Base-by-base conservation (phyloP, 1,139 yeast genomes). In the Pichia sp. region DNA sequence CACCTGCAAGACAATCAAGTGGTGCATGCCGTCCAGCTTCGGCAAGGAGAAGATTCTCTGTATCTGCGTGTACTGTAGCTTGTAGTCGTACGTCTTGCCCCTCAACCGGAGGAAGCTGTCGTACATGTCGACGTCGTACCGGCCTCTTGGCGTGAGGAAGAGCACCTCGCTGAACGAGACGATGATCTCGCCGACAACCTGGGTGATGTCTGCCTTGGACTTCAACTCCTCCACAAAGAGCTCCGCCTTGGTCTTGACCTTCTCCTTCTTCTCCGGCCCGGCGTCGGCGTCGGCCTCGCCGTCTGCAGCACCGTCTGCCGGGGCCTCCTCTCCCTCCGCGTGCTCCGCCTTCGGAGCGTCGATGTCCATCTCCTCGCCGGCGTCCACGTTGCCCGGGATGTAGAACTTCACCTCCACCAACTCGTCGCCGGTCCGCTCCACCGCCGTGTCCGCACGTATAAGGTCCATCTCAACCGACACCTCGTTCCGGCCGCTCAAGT, bases 41-140 rank as follows among this genome's bases (percentile, higher is more conserved):
- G 99, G 99, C 61, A 93, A 78, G 23, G 96, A 83, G 64, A 93
- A 93, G 51, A 93, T 83, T 66, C 97, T 79, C 71, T 92, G 97
- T 61, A 93, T 86, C 68, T 90, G 95, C 66, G 85, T 80, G 72
- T 89, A 93, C 69, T 89, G 97, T 57, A 95, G 81, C 73, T 93
- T 95, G 78, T 93, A 95, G 71, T 93, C 99, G 72, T 95, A 93
- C 3, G 99, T 93, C 73, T 93, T 93, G 71, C 99, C 99, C 67
- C 99, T 85, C 56, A 93, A 78, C 70, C 99, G 84, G 72, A 95
- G 81, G 47, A 95, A 88, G 31, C 83, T 81, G 47, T 90, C 85
- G 72, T 89, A 93, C 86, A 93, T 87, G 71, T 92, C 98, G 64
- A 93, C 87, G 70, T 95, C 99, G 71, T 92, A 93, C 72, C 99